Base-by-base conservation (phyloP, 441 rosid genomes). In the Populus hybrid region DNA sequence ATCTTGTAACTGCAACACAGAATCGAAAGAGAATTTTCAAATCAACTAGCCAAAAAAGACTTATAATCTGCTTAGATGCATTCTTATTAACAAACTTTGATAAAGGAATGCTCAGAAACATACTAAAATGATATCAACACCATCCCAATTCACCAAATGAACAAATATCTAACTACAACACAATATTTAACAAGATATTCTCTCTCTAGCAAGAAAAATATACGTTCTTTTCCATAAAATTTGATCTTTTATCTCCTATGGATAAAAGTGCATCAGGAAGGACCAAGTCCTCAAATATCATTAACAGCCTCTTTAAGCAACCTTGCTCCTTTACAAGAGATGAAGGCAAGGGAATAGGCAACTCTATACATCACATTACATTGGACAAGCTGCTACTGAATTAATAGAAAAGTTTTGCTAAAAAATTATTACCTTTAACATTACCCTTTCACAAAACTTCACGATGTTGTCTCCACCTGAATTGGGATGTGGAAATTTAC, bases 1-100 rank as follows among this genome's bases (percentile, higher is more conserved):
- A 36, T 59, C 71, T 31, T 35, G 7, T 36, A 76, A 80, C 83
- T 75, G 79, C 77, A 73, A 65, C 24, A 73, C 64, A 61, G 0
- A 64, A 69, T 18, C 18, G 69, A 53, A 42, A 65, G 20, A 64
- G 64, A 18, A 35, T 67, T 63, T 53, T 59, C 59, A 69, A 9
- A 33, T 45, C 59, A 77, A 28, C 14, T 29, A 10, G 12, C 10
- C n/a, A 42, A 3, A 76, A 16, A 76, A 73, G 73, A 35, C 7
- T 38, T 38, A 16, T 53, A 6, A 28, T 35, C 75, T 29, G 31
- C 23, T 59, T 31, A 59, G 40, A 72, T n/a, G 4, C 24, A 6
- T 42, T 42, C 35, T 26, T 23, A 42, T 71, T 26, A 71, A 33
- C 74, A 50, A 9, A 42, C 36, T 71, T 50, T 10, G 33, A 40